These are phyloP conservation scores for Backusella morwellensis DNA, from an alignment of 192 early-diverging fungal species.

Conservation along the genomic window DNA sequence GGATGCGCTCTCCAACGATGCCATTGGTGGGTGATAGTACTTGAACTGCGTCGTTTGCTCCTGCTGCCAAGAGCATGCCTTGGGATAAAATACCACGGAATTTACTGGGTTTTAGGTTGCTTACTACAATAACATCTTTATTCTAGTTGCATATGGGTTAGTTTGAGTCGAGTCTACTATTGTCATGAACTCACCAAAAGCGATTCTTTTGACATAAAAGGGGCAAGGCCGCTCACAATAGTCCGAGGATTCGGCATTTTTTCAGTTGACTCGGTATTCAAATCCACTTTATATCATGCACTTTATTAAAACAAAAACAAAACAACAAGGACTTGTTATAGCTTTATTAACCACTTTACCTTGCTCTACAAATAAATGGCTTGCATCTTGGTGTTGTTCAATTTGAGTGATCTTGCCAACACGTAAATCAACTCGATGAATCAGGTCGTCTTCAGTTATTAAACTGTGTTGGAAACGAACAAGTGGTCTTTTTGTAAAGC, in stretches of 20 bases:
- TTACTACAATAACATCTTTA: slow-evolving; percentile 53
- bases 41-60: slow-evolving; percentile 44
- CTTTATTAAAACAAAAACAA: no score
- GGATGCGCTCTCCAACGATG: slow-evolving; percentile 53
- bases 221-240: slow-evolving; percentile 64
- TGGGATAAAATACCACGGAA: slow-evolving; percentile 62
- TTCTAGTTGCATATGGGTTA: slow-evolving; percentile 5
- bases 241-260: slow-evolving; percentile 45
- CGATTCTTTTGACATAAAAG: slow-evolving; percentile 51
- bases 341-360: slow-evolving; percentile 11
- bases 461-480: not conserved
- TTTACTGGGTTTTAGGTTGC: slow-evolving; percentile 64
- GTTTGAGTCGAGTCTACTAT: not conserved
- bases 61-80: slow-evolving; percentile 65
- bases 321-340: not conserved
- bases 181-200: slow-evolving; percentile 32
- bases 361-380: slow-evolving; percentile 47
- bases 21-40: slow-evolving; percentile 53
- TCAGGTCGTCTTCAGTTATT: slow-evolving; percentile 28
- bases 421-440: slow-evolving; percentile 54
- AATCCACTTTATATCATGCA: slow-evolving; percentile 35
- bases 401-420: slow-evolving; percentile 61
- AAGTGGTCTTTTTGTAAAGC: not conserved
- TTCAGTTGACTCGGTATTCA: slow-evolving; percentile 50
- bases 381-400: slow-evolving; percentile 49